These are phyloP conservation scores for Chaetomium olivaceum DNA, from an alignment of 2,329 filamentous ascomycete species.

Conservation along the genomic window DNA sequence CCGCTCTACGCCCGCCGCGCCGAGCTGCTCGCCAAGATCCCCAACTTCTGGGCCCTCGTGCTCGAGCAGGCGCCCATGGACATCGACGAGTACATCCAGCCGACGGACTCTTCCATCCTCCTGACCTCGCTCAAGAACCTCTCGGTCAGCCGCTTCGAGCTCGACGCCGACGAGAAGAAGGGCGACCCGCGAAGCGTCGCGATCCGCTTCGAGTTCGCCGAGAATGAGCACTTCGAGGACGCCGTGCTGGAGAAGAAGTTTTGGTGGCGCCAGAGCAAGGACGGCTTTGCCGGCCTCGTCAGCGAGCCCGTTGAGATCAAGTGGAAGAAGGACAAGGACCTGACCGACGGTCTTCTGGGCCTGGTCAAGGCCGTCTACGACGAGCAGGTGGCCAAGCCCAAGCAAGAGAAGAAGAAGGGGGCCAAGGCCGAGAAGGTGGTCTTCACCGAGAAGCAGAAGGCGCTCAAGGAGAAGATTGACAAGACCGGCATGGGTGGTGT, in stretches of 20 bases:
- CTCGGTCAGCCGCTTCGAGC: slow-evolving; percentile 77
- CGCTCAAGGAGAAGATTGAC: slow-evolving; percentile 57
- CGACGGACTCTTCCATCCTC: slow-evolving; percentile 73
- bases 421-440: slow-evolving; percentile 42
- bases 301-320: slow-evolving; percentile 85
- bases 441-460: slow-evolving; percentile 50
- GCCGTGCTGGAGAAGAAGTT: slow-evolving; percentile 85
- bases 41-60: slow-evolving; percentile 93
- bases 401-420: slow-evolving; percentile 43
- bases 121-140: slow-evolving; percentile 67
- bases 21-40: slow-evolving; percentile 69
- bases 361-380: slow-evolving; percentile 70
- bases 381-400: slow-evolving; percentile 51
- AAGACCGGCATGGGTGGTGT: slow-evolving; percentile 62
- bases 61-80: slow-evolving; percentile 83
- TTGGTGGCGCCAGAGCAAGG: slow-evolving; percentile 71
- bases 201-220: slow-evolving; percentile 74
- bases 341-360: slow-evolving; percentile 77
- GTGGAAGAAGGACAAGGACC: slow-evolving; percentile 84
- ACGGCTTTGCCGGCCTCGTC: slow-evolving; percentile 74
- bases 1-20: slow-evolving; percentile 77
- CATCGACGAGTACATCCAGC: slow-evolving; percentile 84
- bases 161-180: slow-evolving; percentile 56
- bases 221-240: slow-evolving; percentile 83
- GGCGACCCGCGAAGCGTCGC: slow-evolving; percentile 80